These are phyloP conservation scores for Setaria italica DNA, from an alignment of 202 grass and related monocot species.

Conservation along the genomic window DNA sequence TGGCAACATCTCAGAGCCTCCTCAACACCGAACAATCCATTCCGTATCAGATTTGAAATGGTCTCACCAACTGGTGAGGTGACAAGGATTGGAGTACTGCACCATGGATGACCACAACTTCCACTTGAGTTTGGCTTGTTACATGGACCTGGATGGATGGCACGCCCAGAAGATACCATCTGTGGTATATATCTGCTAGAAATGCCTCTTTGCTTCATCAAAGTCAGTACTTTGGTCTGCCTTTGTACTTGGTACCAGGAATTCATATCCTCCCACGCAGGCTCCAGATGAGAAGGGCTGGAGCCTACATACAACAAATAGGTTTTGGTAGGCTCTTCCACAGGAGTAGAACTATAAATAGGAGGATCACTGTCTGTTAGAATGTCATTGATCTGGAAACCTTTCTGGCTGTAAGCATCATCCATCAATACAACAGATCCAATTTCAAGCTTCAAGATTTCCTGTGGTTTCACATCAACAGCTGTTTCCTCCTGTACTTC, in stretches of 20 bases:
- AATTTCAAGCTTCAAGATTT: constrained; percentile 79
- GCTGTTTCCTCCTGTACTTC: constrained; percentile 76
- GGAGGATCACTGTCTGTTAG: constrained; percentile 74
- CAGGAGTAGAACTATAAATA: constrained; percentile 74
- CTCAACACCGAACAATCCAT: constrained; percentile 85
- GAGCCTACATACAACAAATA: constrained; percentile 87
- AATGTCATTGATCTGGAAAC: constrained; percentile 79
- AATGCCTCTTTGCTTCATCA: constrained; percentile 90
- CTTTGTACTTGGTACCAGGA: constrained; percentile 95
- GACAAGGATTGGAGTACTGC: constrained; percentile 88
- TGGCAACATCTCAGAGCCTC: constrained; percentile 97
- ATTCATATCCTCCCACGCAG: constrained; percentile 96
- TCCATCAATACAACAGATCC: constrained; percentile 88
- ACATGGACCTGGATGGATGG: constrained; percentile 77
- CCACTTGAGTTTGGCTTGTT: constrained; percentile 70
- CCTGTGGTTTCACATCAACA: constrained; percentile 61
- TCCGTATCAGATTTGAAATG: constrained; percentile 78
- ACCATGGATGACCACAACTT: constrained; percentile 86
- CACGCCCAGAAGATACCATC: constrained; percentile 72
- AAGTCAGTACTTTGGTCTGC: constrained; percentile 81
- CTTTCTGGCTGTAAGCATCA: constrained; percentile 69
- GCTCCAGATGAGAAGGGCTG: constrained; percentile 84
- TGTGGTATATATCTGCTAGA: constrained; percentile 88
- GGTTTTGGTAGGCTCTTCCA: constrained; percentile 70
- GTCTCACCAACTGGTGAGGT: constrained; percentile 85